Conservation (phyloP, 441 rosid species). For the Erysimum cheiri region DNA sequence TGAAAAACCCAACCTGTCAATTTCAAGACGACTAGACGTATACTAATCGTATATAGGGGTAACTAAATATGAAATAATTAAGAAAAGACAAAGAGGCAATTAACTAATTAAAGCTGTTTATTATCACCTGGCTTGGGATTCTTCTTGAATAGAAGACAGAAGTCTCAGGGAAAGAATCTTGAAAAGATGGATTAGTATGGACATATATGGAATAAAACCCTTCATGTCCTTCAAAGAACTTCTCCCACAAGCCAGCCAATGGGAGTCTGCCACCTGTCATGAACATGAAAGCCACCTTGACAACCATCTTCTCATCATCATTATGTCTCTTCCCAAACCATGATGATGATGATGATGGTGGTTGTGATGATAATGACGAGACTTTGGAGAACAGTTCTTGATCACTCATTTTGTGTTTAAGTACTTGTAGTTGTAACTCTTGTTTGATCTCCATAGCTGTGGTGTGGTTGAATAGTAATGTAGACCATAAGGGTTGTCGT, state of each 20-base stretch:
- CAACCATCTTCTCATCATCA: slow-evolving; percentile 29
- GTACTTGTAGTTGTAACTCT: slow-evolving; percentile 18
- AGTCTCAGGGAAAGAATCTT: slow-evolving; percentile 40
- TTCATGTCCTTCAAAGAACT: slow-evolving; percentile 55
- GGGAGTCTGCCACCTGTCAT: slow-evolving; percentile 57
- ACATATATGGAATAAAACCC: slow-evolving; percentile 61
- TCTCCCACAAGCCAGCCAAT: slow-evolving; percentile 64
- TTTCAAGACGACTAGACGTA: neutral
- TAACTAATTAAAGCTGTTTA: neutral
- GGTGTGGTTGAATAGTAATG: slow-evolving; percentile 32
- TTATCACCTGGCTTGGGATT: slow-evolving; percentile 62
- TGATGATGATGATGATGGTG: slow-evolving; percentile 31
- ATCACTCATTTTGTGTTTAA: slow-evolving; percentile 54
- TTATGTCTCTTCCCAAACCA: slow-evolving; percentile 36
- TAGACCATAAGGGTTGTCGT: slow-evolving; percentile 37
- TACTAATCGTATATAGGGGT: slow-evolving; percentile 11
- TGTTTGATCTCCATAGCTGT: slow-evolving; percentile 17
- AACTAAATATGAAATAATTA: neutral
- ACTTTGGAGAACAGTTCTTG: slow-evolving; percentile 51
- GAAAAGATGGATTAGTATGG: slow-evolving; percentile 57
- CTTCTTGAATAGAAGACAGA: slow-evolving; percentile 57
- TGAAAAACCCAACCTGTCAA: slow-evolving; percentile 32
- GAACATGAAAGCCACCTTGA: slow-evolving; percentile 68
- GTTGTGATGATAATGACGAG: slow-evolving; percentile 30
- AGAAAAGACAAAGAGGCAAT: neutral